These are phyloP conservation scores for Pichia sp. DNA, from an alignment of 1,139 yeast genomes.

Conservation along the genomic window DNA sequence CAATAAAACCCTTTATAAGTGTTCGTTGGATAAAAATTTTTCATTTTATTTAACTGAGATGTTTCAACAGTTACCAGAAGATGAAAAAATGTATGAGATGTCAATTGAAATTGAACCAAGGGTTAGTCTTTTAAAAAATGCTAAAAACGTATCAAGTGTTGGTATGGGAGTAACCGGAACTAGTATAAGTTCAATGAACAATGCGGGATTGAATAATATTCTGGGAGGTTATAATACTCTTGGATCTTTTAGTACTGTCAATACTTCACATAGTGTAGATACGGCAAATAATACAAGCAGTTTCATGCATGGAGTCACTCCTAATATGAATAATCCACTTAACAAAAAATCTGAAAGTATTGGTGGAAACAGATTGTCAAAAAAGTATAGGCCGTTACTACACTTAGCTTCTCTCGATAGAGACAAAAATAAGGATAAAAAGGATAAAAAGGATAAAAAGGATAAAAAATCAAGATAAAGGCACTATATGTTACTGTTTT, in stretches of 20 bases:
- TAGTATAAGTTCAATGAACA: conserved; percentile 8
- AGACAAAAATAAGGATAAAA: conserved; percentile 5
- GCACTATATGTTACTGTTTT: no score
- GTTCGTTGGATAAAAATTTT: conserved; percentile 60
- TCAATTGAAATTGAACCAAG: conserved; percentile 75
- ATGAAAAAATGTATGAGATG: conserved; percentile 74
- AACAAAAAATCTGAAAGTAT: neutral
- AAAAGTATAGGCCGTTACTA: conserved; percentile 8
- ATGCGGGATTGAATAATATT: conserved; percentile 1
- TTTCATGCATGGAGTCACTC: no score
- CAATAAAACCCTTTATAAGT: conserved; percentile 61
- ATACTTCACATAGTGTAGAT: conserved; percentile 2
- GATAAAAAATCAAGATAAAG: neutral
- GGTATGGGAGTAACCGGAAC: conserved; percentile 1
- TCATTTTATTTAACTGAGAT: conserved; percentile 57
- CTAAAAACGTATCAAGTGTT: neutral
- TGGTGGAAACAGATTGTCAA: conserved; percentile 3
- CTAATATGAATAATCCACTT: no score
- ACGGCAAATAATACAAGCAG: no score
- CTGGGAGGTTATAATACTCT: conserved; percentile 1
- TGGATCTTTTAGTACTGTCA: conserved; percentile 6
- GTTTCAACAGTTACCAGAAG: conserved; percentile 61
- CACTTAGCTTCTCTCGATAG: conserved; percentile 2
- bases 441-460: neutral
- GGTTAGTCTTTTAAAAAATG: conserved; percentile 29